Evolutionary conservation across 2,329 filamentous ascomycete genomes (phyloP), one percentile per base, ranked within the genome.

Genomic region (Aspergillus transmontanensis): DNA sequence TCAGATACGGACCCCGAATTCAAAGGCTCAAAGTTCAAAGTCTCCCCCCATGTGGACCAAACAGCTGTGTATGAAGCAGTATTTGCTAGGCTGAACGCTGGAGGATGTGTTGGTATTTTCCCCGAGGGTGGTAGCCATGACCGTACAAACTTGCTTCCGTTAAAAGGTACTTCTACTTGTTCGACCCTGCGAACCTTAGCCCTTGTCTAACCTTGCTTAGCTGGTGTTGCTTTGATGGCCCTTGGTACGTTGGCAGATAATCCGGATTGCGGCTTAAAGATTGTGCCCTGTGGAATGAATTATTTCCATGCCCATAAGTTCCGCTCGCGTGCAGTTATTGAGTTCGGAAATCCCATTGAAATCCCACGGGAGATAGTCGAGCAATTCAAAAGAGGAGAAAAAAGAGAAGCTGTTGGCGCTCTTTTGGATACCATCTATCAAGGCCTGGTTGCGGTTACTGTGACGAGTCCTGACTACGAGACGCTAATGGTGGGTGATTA

Each of bases 241-340:
- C 86, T 99, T 41, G 94, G 94, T 45, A 90, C 95, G 1, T 83
- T 98, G 58, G 93, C 92, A 6, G 89, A 93, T 61, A 88, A 94
- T 65, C 94, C 94, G 3, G 85, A 94, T 67, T 97, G 92, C 74
- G 93, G 92, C 34, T 83, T 99, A 65, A 96, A 94, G 79, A 97
- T 99, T 71, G 92, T 99, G 28, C 95, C 95, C 4, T 94, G 95
- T 58, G 94, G 94, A 71, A 97, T 99, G 94, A 99, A 99, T 79
- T 99, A 99, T 80, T 99, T 99, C 81, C 94, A 98, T 79, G 92
- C 94, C 0, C 94, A 99, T 84, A 99, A 98, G 78, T 99, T 99
- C 80, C 90, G 94, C 53, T 98, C 94, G 67, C 88, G 95, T 75
- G 95, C 94, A 41, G 94, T 99, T 5, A 89, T 98, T 64, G 95